Percentiles rank a stretch among this genome's conserved stretches.
Conservation (phyloP, 1,284 basidiomycete genomes). For the Chalciporus sp. region DNA sequence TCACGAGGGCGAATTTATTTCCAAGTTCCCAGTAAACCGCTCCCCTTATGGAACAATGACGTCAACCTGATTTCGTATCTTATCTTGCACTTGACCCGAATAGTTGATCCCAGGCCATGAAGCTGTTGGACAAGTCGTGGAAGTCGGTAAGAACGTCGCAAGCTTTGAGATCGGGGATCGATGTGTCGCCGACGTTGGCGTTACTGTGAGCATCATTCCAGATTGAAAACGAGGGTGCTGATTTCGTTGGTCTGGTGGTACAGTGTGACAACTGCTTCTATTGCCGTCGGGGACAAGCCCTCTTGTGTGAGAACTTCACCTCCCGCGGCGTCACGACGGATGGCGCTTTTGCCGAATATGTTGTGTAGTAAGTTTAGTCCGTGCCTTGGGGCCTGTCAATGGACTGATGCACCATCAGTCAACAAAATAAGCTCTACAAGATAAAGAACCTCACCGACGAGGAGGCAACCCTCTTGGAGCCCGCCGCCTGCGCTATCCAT, state of each 20-base stretch:
- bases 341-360: constrained; percentile 89
- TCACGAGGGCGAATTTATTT: constrained; percentile 78
- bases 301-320: constrained; percentile 80
- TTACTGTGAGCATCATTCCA: constrained; percentile 47
- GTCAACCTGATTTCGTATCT: constrained; percentile 8
- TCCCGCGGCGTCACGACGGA: constrained; percentile 74
- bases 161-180: constrained; percentile 75
- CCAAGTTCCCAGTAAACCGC: constrained; percentile 63
- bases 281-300: constrained; percentile 73
- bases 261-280: constrained; percentile 84
- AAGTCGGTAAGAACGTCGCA: constrained; percentile 71
- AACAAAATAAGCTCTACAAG: constrained; percentile 77
- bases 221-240: not conserved
- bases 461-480: constrained; percentile 87
- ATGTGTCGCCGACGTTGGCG: constrained; percentile 73
- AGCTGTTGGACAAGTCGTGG: constrained; percentile 69
- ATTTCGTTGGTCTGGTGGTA: constrained; percentile 1
- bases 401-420: constrained; percentile 36
- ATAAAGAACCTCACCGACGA: constrained; percentile 85
- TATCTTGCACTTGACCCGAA: constrained; percentile 8
- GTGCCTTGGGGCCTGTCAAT: not conserved
- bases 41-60: constrained; percentile 9
- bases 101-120: constrained; percentile 85
- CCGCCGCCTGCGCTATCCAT: constrained; percentile 86
- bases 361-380: constrained; percentile 61